A percentile compares a stretch with the other conserved stretches of the same genome.
Evolutionary conservation across 75 land plant species (phyloP).

Genomic region (Picea glauca): DNA sequence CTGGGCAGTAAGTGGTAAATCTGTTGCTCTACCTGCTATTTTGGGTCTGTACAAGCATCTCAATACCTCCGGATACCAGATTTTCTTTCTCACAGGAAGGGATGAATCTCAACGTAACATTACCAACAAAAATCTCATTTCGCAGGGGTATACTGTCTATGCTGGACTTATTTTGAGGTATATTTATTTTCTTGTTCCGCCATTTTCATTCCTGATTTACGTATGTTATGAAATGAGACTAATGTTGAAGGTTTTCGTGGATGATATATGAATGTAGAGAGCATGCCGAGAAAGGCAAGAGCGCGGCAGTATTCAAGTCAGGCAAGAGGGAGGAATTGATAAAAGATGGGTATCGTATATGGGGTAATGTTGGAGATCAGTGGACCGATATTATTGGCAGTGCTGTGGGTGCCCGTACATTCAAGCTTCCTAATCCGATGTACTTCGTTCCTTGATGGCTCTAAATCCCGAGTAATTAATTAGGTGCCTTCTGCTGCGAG

Average conservation of each 20-base stretch:
- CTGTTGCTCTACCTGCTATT: constrained; percentile 31
- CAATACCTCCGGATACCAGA: constrained; percentile 27
- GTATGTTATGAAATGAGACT: constrained; percentile 2
- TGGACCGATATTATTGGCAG: constrained; percentile 86
- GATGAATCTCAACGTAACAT: constrained; percentile 36
- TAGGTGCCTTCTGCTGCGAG: no score
- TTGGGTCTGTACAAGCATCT: constrained; percentile 25
- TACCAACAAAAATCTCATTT: constrained; percentile 44
- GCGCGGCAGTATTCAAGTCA: constrained; percentile 67
- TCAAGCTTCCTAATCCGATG: constrained; percentile 95
- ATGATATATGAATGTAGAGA: constrained; percentile 20
- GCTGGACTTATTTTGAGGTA: constrained; percentile 9
- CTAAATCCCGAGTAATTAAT: no score
- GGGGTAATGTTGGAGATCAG: constrained; percentile 87
- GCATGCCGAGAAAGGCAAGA: constrained; percentile 29
- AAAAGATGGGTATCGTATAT: constrained; percentile 67
- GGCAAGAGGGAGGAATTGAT: constrained; percentile 47
- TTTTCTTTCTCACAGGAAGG: constrained; percentile 50
- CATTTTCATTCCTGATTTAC: no score
- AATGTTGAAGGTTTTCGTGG: no score
- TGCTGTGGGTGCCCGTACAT: constrained; percentile 56
- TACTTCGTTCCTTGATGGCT: constrained; percentile 59
- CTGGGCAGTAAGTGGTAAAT: constrained; percentile 34
- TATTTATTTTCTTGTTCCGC: no score
- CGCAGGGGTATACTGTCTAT: constrained; percentile 63